phyloP scores from a whole-genome alignment of 495 filamentous ascomycete genomes.

The Elasticomyces elasticus region DNA sequence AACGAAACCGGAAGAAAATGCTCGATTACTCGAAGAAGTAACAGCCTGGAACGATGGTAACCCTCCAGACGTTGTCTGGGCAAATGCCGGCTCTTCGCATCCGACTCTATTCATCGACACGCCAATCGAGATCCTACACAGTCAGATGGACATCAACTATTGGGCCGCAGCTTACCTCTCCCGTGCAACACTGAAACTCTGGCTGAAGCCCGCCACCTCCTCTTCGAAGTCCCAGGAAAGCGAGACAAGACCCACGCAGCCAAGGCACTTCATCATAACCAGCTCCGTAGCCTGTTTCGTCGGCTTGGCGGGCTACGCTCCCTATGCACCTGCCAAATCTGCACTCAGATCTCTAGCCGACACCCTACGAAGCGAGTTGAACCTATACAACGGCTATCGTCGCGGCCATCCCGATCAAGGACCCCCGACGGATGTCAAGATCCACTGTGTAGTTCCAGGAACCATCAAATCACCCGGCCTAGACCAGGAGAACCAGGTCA shows the following conservation, averaged over 20 bases:
- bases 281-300: conserved; percentile 66
- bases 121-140: conserved; percentile 49
- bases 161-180: conserved; percentile 82
- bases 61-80: conserved; percentile 82
- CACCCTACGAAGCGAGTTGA: conserved; percentile 69
- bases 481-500: conserved; percentile 67
- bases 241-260: conserved; percentile 19
- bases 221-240: background rate
- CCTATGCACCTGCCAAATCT: conserved; percentile 77
- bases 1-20: conserved; percentile 53
- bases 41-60: conserved; percentile 71
- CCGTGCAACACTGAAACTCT: conserved; percentile 53
- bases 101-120: conserved; percentile 74
- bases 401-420: conserved; percentile 38
- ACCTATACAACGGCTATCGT: conserved; percentile 62
- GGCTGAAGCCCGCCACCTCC: conserved; percentile 43
- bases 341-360: conserved; percentile 79
- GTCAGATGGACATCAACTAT: conserved; percentile 88
- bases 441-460: conserved; percentile 78
- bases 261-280: conserved; percentile 81
- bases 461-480: conserved; percentile 68
- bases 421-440: conserved; percentile 50
- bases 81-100: conserved; percentile 66
- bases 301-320: conserved; percentile 69
- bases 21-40: conserved; percentile 57